A percentile compares a stretch with the other conserved stretches of the same genome.
phyloP scores from a whole-genome alignment of 495 filamentous ascomycete species.

The Penicillium waksmanii region DNA sequence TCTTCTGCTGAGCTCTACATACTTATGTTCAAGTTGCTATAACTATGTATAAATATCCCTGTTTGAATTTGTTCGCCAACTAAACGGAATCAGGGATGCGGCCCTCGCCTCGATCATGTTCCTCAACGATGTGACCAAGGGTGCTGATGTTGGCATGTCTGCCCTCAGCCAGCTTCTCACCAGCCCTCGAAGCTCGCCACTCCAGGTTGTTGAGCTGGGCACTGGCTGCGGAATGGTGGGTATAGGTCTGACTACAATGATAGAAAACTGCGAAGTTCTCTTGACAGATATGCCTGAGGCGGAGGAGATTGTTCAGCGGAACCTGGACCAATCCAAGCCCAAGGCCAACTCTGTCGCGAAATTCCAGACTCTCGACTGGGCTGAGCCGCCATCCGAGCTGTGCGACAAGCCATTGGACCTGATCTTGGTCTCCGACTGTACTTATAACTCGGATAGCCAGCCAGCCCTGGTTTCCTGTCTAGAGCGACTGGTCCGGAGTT shows the following conservation, averaged over 20 bases:
- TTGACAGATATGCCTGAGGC: conserved; percentile 87
- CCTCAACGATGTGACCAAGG: conserved; percentile 31
- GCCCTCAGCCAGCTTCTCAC: conserved; percentile 34
- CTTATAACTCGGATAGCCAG: conserved; percentile 86
- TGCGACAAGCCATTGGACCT: conserved; percentile 62
- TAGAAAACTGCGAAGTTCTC: conserved; percentile 58
- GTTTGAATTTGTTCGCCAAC: no score
- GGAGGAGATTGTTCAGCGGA: conserved; percentile 61
- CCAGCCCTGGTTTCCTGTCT: conserved; percentile 76
- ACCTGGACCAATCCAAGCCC: conserved; percentile 51
- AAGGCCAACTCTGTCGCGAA: conserved; percentile 40
- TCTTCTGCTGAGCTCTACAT: neutral
- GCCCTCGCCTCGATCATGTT: conserved; percentile 61
- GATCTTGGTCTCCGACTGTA: conserved; percentile 87
- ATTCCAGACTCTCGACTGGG: conserved; percentile 80
- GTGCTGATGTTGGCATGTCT: conserved; percentile 22
- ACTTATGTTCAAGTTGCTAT: neutral
- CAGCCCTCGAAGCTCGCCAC: conserved; percentile 23
- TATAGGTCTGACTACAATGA: conserved; percentile 66
- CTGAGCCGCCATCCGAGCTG: conserved; percentile 48
- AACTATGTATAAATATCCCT: no score
- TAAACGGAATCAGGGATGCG: conserved; percentile 60
- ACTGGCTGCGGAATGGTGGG: conserved; percentile 86
- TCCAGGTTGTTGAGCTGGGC: conserved; percentile 77
- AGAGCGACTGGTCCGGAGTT: conserved; percentile 51